Base-by-base conservation (phyloP, 441 rosid species). In the Gossypium schwendimanii region DNA sequence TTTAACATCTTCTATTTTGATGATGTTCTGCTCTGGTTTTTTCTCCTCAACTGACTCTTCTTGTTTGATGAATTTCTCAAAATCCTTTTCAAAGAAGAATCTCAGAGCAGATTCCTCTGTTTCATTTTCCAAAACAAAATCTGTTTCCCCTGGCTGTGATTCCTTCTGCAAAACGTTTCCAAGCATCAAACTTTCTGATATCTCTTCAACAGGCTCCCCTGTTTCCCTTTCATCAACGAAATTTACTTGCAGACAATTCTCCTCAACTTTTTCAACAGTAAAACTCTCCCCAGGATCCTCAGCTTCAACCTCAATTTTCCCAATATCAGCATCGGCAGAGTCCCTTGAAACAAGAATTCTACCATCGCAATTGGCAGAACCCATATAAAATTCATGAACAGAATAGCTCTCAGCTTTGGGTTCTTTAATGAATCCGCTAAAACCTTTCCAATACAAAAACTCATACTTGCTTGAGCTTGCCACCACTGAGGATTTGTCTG, bases 341-440 rank as follows among this genome's bases (percentile, higher is more conserved):
- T 26, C 50, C 52, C 71, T 23, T 8, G 58, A 66, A 66, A 47
- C 57, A 10, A 52, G 28, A 21, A 53, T 50, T 9, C 36, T 26
- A 47, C 49, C 24, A 54, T 70, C 52, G 24, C 10, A 11, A 18
- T 28, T 1, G 36, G 39, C 14, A 36, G 78, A 78, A 70, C 20
- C 74, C 60, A 78, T 1, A 47, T 55, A 66, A n/a, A 73, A 59
- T 69, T 86, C 87, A 73, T 75, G 86, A 24, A 90, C 80, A 8
- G 73, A 69, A 63, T 81, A 85, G 67, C 76, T 75, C 79, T 75
- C 12, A 3, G 75, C 68, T 81, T 68, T 78, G 58, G 84, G 87
- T 20, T 88, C 84, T 71, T 89, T 85, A 31, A 89, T 59, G 72
- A 85, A 87, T 64, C 86, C 84, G 55, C 68, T 70, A 67, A 88